Evolutionary conservation across 2,329 filamentous ascomycete genomes (phyloP), one percentile per base, ranked within the genome.

Genomic region (Neofusicoccum umdonicola): DNA sequence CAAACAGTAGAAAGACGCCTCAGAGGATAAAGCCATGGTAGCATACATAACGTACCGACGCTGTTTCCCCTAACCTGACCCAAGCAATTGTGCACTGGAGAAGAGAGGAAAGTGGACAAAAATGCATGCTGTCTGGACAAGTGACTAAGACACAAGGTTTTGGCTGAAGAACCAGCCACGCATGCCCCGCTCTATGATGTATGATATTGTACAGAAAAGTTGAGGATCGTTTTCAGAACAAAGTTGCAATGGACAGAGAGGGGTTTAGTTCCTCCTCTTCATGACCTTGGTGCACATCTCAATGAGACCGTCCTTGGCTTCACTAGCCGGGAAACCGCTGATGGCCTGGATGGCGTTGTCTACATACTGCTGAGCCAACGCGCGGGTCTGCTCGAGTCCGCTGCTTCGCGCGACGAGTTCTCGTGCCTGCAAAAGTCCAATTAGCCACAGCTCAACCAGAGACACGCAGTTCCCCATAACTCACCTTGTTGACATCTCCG

Each of bases 281-380:
- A 97, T 87, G 15, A 93, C 93, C 82, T 97, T 97, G 71, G 89
- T 86, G 70, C 93, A 96, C 92, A 98, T 97, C 73, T 97, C 92
- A 51, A 97, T 82, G 45, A 99, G 82, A 0, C 94, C 94, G 35
- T 90, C 86, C 81, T 97, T 98, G 65, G 95, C 95, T 69, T 98
- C 94, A 76, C 93, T 94, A n/a, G 93, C 89, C 6, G 95, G 95
- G 78, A 99, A 97, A 51, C 82, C 80, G 68, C 85, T 84, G 72
- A 99, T 91, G n/a, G 93, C 91, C 4, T 87, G 85, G 66, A 96
- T 90, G 34, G 95, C 95, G 74, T 91, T 91, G 73, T 95, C 90
- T 44, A 90, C 89, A 76, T 97, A 99, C 71, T 96, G 91, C 75
- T 96, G 90, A 1, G 95, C 95, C 35, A 99, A 83, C 7, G 90